These are phyloP conservation scores for Apiotrichum laibachii DNA, from an alignment of 1,284 basidiomycete species.

Conservation along the genomic window DNA sequence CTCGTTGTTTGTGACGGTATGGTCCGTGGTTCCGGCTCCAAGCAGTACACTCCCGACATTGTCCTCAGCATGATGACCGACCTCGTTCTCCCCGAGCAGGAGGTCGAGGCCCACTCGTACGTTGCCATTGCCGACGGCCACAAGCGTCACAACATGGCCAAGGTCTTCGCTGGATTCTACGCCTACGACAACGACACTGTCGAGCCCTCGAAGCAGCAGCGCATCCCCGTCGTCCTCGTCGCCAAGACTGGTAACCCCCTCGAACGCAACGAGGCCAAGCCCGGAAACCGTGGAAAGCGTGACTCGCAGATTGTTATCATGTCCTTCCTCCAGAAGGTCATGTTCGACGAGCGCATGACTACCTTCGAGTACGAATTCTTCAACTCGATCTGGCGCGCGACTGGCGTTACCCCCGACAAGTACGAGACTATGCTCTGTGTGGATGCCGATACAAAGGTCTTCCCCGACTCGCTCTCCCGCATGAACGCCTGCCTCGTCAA, in stretches of 20 bases:
- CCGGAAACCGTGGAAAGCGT: slow-evolving; percentile 97
- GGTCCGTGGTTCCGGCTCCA: slow-evolving; percentile 87
- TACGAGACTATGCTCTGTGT: slow-evolving; percentile 96
- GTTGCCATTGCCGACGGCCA: slow-evolving; percentile 98
- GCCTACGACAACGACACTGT: slow-evolving; percentile 89
- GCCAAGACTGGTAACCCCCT: slow-evolving; percentile 91
- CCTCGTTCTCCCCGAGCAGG: slow-evolving; percentile 73
- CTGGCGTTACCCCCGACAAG: slow-evolving; percentile 92
- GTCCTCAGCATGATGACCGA: slow-evolving; percentile 98
- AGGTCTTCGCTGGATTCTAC: slow-evolving; percentile 97
- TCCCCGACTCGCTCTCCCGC: slow-evolving; percentile 86
- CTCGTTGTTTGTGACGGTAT: slow-evolving; percentile 97
- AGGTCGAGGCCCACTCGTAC: slow-evolving; percentile 93
- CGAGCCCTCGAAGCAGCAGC: slow-evolving; percentile 92
- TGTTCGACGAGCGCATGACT: slow-evolving; percentile 99
- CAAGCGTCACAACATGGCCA: slow-evolving; percentile 99
- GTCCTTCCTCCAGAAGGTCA: slow-evolving; percentile 96
- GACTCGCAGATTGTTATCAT: slow-evolving; percentile 97
- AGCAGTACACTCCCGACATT: slow-evolving; percentile 88
- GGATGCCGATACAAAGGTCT: slow-evolving; percentile 97
- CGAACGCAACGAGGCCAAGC: slow-evolving; percentile 83
- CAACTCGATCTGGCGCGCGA: slow-evolving; percentile 91
- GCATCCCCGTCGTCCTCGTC: slow-evolving; percentile 90
- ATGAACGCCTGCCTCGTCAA: slow-evolving; percentile 94
- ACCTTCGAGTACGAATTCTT: slow-evolving; percentile 99